phyloP scores from a whole-genome alignment of 331 rosid genomes.

The Telfairia occidentalis region DNA sequence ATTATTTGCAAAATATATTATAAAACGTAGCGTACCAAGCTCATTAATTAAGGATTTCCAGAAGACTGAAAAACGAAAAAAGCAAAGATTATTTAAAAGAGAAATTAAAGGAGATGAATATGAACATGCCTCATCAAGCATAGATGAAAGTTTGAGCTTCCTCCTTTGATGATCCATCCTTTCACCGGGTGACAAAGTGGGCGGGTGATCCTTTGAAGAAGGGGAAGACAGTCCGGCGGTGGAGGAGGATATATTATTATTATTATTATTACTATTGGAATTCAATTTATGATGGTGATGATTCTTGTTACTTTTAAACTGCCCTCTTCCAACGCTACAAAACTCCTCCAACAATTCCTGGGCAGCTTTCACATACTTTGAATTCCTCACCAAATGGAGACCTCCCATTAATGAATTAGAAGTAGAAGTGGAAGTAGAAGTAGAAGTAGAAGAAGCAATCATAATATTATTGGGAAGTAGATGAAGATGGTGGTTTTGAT shows the following conservation, averaged over 20 bases:
- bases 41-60: too few relatives aligned
- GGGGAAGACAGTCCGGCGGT: not conserved
- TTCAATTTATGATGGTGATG: not conserved
- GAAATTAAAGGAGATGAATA: not conserved
- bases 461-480: too few relatives aligned
- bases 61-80: not conserved
- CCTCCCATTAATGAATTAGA: not conserved
- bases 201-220: conserved; percentile 34
- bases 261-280: too few relatives aligned
- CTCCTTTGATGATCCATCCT: conserved; percentile 74
- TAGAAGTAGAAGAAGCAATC: too few relatives aligned
- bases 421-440: too few relatives aligned
- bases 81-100: too few relatives aligned
- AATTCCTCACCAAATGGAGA: conserved; percentile 31
- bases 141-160: conserved; percentile 58
- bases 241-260: too few relatives aligned
- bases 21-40: too few relatives aligned
- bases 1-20: too few relatives aligned
- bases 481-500: conserved; percentile 22
- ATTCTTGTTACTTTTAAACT: not conserved
- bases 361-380: conserved; percentile 53
- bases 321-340: conserved; percentile 66
- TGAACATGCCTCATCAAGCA: conserved; percentile 77
- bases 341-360: conserved; percentile 75
- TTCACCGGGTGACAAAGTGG: conserved; percentile 42